Evolutionary conservation across 2,329 filamentous ascomycete genomes (phyloP).

Genomic region (Cryphonectria nitschkei): DNA sequence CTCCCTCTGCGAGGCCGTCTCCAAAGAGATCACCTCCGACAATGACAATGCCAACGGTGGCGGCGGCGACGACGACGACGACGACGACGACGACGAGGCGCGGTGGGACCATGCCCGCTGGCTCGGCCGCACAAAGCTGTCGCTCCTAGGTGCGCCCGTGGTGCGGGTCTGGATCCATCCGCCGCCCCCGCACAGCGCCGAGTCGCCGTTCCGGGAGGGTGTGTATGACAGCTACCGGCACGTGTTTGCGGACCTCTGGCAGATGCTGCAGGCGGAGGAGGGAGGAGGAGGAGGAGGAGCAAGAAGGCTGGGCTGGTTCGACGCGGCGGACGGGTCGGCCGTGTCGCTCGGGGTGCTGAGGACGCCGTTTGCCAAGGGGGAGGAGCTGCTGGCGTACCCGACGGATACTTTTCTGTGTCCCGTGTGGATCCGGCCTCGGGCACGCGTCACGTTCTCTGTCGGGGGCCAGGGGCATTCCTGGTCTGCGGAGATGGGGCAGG

Average conservation of each 20-base stretch:
- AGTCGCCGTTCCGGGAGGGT: constrained; percentile 26
- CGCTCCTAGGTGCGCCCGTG: constrained; percentile 22
- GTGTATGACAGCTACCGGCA: constrained; percentile 30
- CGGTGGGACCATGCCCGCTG: constrained; percentile 27
- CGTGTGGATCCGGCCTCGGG: constrained; percentile 21
- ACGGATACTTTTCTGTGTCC: constrained; percentile 30
- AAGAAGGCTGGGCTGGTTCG: constrained; percentile 18
- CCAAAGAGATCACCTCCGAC: constrained; percentile 16
- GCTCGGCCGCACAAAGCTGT: constrained; percentile 19
- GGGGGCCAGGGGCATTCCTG: constrained; percentile 14
- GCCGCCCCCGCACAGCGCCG: constrained; percentile 21
- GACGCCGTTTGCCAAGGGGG: constrained; percentile 12
- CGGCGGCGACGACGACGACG: background rate
- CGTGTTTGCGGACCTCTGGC: constrained; percentile 29
- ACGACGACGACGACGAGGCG: constrained; percentile 11
- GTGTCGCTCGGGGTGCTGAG: constrained; percentile 25
- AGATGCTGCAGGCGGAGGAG: constrained; percentile 12
- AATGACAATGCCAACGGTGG: background rate
- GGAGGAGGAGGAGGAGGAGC: background rate
- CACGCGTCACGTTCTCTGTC: constrained; percentile 8
- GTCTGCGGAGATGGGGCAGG: background rate
- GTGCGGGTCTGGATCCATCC: constrained; percentile 11
- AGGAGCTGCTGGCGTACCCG: constrained; percentile 17
- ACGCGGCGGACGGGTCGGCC: constrained; percentile 21
- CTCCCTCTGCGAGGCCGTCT: constrained; percentile 17